Base-by-base conservation (phyloP, 164 flowering plant genomes). In the Euptelea pleiosperma region DNA sequence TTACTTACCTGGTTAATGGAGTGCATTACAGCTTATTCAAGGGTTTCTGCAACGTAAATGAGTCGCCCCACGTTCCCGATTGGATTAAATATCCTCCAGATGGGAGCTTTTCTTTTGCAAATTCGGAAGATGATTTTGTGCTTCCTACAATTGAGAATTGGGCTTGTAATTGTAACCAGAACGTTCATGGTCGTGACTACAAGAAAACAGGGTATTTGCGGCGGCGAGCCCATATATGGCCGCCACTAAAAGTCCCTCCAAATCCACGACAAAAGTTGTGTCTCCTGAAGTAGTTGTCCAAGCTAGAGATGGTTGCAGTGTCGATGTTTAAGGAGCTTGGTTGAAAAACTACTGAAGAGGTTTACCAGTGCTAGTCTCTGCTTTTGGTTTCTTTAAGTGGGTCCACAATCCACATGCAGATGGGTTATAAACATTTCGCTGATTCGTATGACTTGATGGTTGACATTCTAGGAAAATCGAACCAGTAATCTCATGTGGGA, bases 311-410 rank as follows among this genome's bases (percentile, higher is more conserved):
- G 65, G 67, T 45, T 69, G 69, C 43, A 51, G 52, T 60, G 28
- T 75, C 0, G 19, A 18, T 45, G 55, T 65, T 41, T 70, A 0
- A 64, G 67, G 40, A 48, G 45, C 39, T 61, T 78, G 70, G 69
- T 82, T 45, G 69, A 69, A 15, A 82, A 69, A 60, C 37, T 81
- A 25, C 56, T 82, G 72, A 72, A 56, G 69, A 75, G 84, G 51
- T 86, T 76, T 52, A 64, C 67, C 73, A 75, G 74, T 68, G 75
- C 79, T n/a, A 84, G 90, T 70, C 15, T 49, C 69, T 1, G 79
- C 94, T 48, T 81, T 74, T 40, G 87, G 82, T 19, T 52, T 81
- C 54, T 86, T 84, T 78, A 71, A 35, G 47, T 84, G 89, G 94
- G 87, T 79, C 36, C 54, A n/a, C n/a, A n/a, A n/a, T n/a, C n/a